These are phyloP conservation scores for Saccharomycopsis sp. DNA, from an alignment of 805 yeast species.

Conservation along the genomic window DNA sequence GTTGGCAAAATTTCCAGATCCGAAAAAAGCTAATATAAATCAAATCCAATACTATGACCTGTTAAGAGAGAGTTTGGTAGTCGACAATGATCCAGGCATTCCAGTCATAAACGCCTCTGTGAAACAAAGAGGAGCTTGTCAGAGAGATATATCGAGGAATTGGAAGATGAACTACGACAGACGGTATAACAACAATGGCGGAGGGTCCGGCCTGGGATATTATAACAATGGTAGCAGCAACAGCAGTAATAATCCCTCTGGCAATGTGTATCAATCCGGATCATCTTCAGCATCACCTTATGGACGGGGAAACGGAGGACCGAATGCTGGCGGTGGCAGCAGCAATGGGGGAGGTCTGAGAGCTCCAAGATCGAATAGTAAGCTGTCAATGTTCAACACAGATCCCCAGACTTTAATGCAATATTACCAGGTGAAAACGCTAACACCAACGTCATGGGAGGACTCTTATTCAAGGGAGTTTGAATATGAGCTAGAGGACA, in stretches of 20 bases:
- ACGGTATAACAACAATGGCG: neutral
- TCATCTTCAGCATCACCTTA: neutral
- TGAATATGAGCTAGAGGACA: conserved; percentile 25
- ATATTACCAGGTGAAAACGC: conserved; percentile 39
- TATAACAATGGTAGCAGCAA: neutral
- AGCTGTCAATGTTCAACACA: conserved; percentile 2
- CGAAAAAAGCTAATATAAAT: neutral
- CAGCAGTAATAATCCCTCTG: neutral
- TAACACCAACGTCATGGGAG: conserved; percentile 37
- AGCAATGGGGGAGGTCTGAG: neutral
- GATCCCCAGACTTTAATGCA: conserved; percentile 28
- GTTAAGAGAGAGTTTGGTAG: neutral
- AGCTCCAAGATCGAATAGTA: neutral
- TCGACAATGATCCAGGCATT: neutral
- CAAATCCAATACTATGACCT: neutral
- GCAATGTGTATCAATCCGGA: neutral
- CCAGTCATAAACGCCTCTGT: neutral
- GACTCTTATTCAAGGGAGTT: conserved; percentile 28
- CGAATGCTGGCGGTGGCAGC: neutral
- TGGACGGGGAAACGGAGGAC: neutral
- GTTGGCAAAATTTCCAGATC: neutral
- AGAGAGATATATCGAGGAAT: no score
- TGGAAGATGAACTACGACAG: neutral
- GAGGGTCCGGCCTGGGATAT: neutral
- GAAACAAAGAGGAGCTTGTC: no score